Evolutionary conservation across 345 rosid species (phyloP), one percentile per base, ranked within the genome.

Genomic region (Lumnitzera littorea): DNA sequence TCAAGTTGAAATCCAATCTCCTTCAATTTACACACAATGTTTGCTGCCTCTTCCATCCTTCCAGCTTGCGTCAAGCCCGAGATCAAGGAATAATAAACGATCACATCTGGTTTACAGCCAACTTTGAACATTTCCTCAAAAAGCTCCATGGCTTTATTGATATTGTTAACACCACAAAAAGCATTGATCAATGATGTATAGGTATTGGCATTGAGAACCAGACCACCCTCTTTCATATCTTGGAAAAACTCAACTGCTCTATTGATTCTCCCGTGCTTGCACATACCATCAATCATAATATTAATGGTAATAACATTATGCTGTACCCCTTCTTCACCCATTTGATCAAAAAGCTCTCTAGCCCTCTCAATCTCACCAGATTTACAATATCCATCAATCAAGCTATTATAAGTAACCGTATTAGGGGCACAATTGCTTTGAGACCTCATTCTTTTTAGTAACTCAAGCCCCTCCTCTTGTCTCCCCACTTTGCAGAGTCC

Each of bases 401-500:
- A 78, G 67, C 86, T 74, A 74, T 80, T 90, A 71, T 87, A 86
- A 24, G 95, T 87, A 43, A 71, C 66, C 43, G 64, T 58, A 67
- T 76, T 73, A 12, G 91, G 89, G 4, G 53, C 60, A 71, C 84
- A 82, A 3, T 59, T 69, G 50, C 63, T 65, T 46, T 68, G 78
- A 61, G 41, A 64, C 62, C 66, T 87, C 97, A 87, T 85, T 66
- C 20, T 70, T 46, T 68, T 72, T 73, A 82, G 65, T 58, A 87
- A 65, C 57, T 48, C 73, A 59, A 84, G 71, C 15, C 84, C 96
- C 67, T 94, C 91, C 65, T 80, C 84, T 61, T 76, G 81, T 77
- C 89, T 87, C 64, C 97, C 97, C 11, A 75, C 84, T 64, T 84
- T 87, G 63, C 96, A 81, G 4, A 84, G 70, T 57, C 97, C 99